These are phyloP conservation scores for Claviceps pusilla DNA, from an alignment of 2,329 filamentous ascomycete species.

Conservation along the genomic window DNA sequence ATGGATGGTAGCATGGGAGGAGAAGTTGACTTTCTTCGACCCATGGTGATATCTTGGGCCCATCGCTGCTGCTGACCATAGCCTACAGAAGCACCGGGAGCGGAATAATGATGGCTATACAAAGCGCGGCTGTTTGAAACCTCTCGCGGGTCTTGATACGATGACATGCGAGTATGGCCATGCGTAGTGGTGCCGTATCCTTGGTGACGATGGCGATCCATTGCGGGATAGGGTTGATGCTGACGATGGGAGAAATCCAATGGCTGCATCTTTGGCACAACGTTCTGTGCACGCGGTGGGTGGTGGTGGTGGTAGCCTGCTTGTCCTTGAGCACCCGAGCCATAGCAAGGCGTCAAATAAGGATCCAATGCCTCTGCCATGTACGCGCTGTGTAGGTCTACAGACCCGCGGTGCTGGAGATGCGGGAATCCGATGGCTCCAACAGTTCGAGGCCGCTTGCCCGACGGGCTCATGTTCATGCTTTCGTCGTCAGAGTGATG, in stretches of 20 bases:
- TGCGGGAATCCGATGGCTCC: slow-evolving; percentile 1
- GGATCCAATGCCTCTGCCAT: slow-evolving; percentile 1
- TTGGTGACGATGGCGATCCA: not conserved
- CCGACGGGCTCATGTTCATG: slow-evolving; percentile 8
- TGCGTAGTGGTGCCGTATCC: not conserved
- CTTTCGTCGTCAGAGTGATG: slow-evolving; percentile 5
- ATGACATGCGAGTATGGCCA: slow-evolving; percentile 2
- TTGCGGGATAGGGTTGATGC: not conserved
- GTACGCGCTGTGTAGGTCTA: not conserved
- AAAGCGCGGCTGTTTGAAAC: not conserved
- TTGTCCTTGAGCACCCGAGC: not conserved
- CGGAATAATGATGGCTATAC: not conserved
- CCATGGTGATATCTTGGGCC: not conserved
- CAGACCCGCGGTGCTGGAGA: not conserved
- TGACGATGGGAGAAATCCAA: slow-evolving; percentile 8
- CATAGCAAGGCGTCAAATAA: slow-evolving; percentile 5
- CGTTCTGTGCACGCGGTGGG: slow-evolving; percentile 9
- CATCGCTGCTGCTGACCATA: slow-evolving; percentile 1
- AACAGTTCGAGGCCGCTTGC: slow-evolving; percentile 12
- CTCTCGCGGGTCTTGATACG: not conserved
- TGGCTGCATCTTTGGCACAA: slow-evolving; percentile 12
- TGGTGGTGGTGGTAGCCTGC: not conserved
- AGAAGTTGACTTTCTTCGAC: slow-evolving; percentile 2
- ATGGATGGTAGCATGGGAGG: slow-evolving; percentile 13
- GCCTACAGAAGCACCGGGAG: not conserved